Conservation (phyloP, 805 yeast genomes). For the Wickerhamomyces queroliae region DNA sequence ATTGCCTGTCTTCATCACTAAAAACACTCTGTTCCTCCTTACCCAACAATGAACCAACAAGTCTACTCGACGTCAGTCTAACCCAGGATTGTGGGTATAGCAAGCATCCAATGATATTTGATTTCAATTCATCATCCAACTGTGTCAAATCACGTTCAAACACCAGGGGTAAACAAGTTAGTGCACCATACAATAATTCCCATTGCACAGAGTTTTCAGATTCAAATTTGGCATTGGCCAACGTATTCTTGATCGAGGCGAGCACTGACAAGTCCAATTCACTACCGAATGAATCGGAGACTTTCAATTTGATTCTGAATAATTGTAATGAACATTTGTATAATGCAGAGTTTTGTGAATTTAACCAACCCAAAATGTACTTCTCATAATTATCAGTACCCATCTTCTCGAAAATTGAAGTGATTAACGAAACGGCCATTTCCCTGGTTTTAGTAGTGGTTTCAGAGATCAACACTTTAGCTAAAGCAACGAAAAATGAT, state of each 20-base stretch:
- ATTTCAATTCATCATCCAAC: conserved; percentile 28
- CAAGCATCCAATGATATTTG: conserved; percentile 43
- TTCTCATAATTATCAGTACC: conserved; percentile 31
- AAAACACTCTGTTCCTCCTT: conserved; percentile 33
- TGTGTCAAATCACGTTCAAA: conserved; percentile 26
- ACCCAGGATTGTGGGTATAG: conserved; percentile 93
- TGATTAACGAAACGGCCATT: conserved; percentile 63
- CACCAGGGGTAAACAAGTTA: conserved; percentile 43
- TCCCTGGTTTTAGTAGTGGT: conserved; percentile 76
- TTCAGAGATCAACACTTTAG: conserved; percentile 74
- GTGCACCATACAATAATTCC: conserved; percentile 70
- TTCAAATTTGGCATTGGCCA: conserved; percentile 31
- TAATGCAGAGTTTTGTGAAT: conserved; percentile 41
- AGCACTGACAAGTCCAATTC: conserved; percentile 37
- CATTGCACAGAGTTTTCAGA: conserved; percentile 48
- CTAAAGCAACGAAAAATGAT: conserved; percentile 78
- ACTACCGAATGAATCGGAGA: conserved; percentile 34
- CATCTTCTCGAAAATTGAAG: conserved; percentile 46
- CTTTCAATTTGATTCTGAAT: conserved; percentile 53
- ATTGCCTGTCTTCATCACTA: conserved; percentile 48
- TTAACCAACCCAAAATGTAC: conserved; percentile 54
- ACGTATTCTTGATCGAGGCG: conserved; percentile 25
- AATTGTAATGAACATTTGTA: conserved; percentile 70
- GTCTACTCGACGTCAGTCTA: conserved; percentile 57
- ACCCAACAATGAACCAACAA: conserved; percentile 47